Evolutionary conservation across 768 basidiomycete genomes (phyloP), one percentile per base, ranked within the genome.

Genomic region (Mycena belliarum): DNA sequence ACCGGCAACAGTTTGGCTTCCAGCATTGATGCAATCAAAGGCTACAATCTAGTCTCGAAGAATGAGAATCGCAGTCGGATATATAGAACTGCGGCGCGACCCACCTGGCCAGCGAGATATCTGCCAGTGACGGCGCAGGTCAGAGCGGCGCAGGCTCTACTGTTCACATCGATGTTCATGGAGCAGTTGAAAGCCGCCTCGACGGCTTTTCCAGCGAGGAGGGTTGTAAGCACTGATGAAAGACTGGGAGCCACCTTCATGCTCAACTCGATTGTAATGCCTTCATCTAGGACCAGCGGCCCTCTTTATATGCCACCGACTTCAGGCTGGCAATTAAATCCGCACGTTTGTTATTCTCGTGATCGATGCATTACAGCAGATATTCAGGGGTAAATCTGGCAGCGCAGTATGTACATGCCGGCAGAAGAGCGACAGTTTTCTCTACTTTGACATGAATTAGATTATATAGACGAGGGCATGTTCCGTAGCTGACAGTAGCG

Each of bases 161-260:
- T 52, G 42, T 52, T 52, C 41, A 52, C 51, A 44, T 52, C 16
- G n/a, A 44, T 32, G 23, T 52, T 52, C 51, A 52, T 52, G 23
- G 42, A 52, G n/a, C 51, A 52, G 25, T 44, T 52, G 51, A 52
- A 52, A 6, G 51, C n/a, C 29, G 29, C 51, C 11, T 24, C 20
- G 42, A 37, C 42, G 32, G 4, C 28, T n/a, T 32, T 38, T 18
- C 8, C n/a, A 28, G 40, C 50, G 50, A 52, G 42, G 40, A 28
- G 18, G 4, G 24, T 18, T 18, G 51, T 18, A 29, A 52, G 28
- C 28, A 44, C 7, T 16, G 49, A 50, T 37, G 24, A 50, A 21
- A 26, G 14, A 26, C 37, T 26, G 26, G 25, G 49, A 50, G 49
- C 40, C 9, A 29, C 40, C 18, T 50, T 50, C 49, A 50, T 50